Evolutionary conservation across 2,329 filamentous ascomycete genomes (phyloP).

Genomic region (Pseudodiploospora longispora): DNA sequence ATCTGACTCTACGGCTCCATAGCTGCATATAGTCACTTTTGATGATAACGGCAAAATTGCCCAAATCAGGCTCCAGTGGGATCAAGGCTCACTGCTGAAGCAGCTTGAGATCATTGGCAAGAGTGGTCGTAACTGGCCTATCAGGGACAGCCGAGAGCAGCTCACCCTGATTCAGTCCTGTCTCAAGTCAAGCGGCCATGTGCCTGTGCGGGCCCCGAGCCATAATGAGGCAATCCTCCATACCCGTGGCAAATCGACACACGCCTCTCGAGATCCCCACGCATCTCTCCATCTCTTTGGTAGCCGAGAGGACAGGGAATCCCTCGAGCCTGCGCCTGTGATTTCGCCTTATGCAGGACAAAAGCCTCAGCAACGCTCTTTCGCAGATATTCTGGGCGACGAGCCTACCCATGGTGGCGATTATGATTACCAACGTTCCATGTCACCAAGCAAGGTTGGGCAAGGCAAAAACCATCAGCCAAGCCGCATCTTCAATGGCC

Average conservation of each 20-base stretch:
- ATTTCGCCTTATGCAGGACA: constrained; percentile 54
- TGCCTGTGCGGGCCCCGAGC: constrained; percentile 22
- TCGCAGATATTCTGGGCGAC: constrained; percentile 63
- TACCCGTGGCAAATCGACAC: constrained; percentile 45
- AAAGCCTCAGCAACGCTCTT: constrained; percentile 57
- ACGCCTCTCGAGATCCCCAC: constrained; percentile 54
- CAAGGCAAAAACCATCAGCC: constrained; percentile 54
- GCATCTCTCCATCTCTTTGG: constrained; percentile 69
- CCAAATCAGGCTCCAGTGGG: constrained; percentile 88
- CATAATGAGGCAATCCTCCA: constrained; percentile 32
- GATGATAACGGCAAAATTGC: constrained; percentile 67
- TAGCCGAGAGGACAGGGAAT: constrained; percentile 55
- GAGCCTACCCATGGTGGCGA: constrained; percentile 39
- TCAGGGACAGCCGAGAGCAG: constrained; percentile 80
- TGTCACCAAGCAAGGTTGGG: constrained; percentile 42
- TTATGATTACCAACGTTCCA: constrained; percentile 41
- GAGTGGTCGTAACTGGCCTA: constrained; percentile 88
- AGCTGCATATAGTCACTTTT: constrained; percentile 88
- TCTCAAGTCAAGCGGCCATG: constrained; percentile 39
- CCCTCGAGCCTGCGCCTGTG: constrained; percentile 35
- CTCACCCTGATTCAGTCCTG: constrained; percentile 63
- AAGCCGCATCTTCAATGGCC: constrained; percentile 55
- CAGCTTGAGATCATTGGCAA: constrained; percentile 90
- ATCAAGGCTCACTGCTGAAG: constrained; percentile 87
- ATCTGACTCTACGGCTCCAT: neutral